Evolutionary conservation across 1,139 yeast species (phyloP), one percentile per base, ranked within the genome.

Genomic region (Kurtzmaniella natalensis): DNA sequence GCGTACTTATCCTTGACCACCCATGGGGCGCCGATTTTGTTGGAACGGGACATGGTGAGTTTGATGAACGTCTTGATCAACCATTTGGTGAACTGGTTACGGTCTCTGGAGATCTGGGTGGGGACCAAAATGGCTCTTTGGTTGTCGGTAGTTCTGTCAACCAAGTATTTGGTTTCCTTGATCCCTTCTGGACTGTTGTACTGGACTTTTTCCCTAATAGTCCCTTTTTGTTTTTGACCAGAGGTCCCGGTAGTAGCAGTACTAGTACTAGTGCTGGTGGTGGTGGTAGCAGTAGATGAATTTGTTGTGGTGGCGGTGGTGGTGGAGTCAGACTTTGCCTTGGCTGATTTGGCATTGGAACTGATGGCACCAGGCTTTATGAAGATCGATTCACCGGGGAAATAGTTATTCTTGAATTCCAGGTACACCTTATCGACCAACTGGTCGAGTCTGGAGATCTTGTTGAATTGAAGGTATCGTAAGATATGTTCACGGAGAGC

Each of bases 1-100:
- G 84, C 84, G 53, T 77, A 87, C 45, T 81, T 79, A 22, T 76
- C 78, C 53, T 83, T 84, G n/a, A 92, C 94, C 14, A 92, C 80
- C 97, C 97, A 92, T 1, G 98, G 97, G 2, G 97, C 94, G 2
- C 97, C 96, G 29, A 82, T 72, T 67, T 84, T 84, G 38, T 81
- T 74, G 4, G 92, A 86, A 46, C 96, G 74, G 3, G 86, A 72
- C 47, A 92, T 78, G 5, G 95, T 79, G 47, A 88, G 73, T 51
- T 89, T 89, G 49, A 92, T 76, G 48, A 92, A 92, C 0, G 96
- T 85, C 55, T 89, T 83, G 27, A 92, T 82, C 39, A 85, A 72
- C 76, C 92, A 82, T 55, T 92, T 92, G 7, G 96, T 89, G 60
- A 88, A 89, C 38, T 82, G 75, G 42, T 84, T 82, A 40, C 97